A percentile compares a stretch with the other conserved stretches of the same genome.
phyloP scores from a whole-genome alignment of 345 rosid genomes.

The Xanthoceras sorbifolium region DNA sequence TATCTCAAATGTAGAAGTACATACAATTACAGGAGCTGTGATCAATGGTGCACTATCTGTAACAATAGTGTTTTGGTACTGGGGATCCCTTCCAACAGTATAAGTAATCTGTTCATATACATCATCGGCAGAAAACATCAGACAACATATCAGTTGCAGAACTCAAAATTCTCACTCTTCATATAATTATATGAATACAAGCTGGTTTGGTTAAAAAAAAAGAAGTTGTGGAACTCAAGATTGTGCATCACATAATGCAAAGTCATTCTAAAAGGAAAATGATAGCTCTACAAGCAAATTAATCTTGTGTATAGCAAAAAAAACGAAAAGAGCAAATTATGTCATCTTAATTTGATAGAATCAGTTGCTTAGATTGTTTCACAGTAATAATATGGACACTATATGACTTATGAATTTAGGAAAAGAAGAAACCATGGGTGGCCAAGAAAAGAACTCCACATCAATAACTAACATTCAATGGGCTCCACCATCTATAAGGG shows the following conservation, averaged over 20 bases:
- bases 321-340: constrained; percentile 3
- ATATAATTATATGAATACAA: background rate
- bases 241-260: constrained; percentile 6
- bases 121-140: constrained; percentile 22
- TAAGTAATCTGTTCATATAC: constrained; percentile 62
- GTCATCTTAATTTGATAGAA: background rate
- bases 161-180: constrained; percentile 1
- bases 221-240: constrained; percentile 7
- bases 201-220: background rate
- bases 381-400: background rate
- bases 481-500: background rate
- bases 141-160: background rate
- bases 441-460: constrained; percentile 5
- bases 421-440: background rate
- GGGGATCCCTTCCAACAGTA: constrained; percentile 82
- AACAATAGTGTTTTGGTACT: constrained; percentile 58
- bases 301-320: background rate
- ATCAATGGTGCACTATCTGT: constrained; percentile 66
- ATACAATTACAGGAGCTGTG: constrained; percentile 76
- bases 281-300: background rate
- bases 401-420: background rate
- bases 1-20: constrained; percentile 31
- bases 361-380: constrained; percentile 1
- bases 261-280: background rate
- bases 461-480: background rate